Evolutionary conservation across 306 rosid species (phyloP).

Genomic region (Fagus crenata): DNA sequence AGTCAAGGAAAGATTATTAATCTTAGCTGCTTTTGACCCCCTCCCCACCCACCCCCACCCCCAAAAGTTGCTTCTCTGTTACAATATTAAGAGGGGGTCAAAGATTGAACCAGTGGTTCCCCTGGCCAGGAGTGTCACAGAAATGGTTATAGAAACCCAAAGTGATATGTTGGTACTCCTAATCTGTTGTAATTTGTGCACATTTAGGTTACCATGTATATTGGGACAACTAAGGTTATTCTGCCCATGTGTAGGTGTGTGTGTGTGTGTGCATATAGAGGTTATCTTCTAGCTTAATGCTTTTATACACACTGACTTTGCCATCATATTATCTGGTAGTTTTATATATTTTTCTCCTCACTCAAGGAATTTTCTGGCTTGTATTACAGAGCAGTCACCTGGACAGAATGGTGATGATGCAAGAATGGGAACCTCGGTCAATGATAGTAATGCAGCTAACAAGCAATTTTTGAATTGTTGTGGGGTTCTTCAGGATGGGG

Average conservation of each 20-base stretch:
- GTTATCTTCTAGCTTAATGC: constrained; percentile 22
- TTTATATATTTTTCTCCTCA: constrained; percentile 11
- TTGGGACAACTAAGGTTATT: neutral
- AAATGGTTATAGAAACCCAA: neutral
- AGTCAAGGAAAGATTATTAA: constrained; percentile 1
- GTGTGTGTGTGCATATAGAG: neutral
- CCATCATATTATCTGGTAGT: neutral
- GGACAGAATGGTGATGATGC: constrained; percentile 37
- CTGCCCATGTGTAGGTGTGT: no score
- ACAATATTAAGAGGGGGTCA: neutral
- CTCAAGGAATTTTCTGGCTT: constrained; percentile 26
- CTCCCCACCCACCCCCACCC: neutral
- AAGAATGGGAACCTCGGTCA: constrained; percentile 35
- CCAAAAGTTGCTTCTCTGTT: neutral
- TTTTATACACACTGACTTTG: constrained; percentile 3
- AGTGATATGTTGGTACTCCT: constrained; percentile 1
- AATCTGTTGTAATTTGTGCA: constrained; percentile 1
- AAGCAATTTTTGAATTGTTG: constrained; percentile 51
- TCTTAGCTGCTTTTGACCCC: neutral
- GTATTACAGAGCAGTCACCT: constrained; percentile 48
- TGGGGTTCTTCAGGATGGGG: constrained; percentile 77
- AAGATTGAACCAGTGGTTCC: neutral
- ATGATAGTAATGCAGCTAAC: constrained; percentile 35
- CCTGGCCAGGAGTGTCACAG: neutral
- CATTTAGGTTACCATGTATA: constrained; percentile 8